These are phyloP conservation scores for Lasiodiplodia theobromae DNA, from an alignment of 2,329 filamentous ascomycete genomes.

Conservation along the genomic window DNA sequence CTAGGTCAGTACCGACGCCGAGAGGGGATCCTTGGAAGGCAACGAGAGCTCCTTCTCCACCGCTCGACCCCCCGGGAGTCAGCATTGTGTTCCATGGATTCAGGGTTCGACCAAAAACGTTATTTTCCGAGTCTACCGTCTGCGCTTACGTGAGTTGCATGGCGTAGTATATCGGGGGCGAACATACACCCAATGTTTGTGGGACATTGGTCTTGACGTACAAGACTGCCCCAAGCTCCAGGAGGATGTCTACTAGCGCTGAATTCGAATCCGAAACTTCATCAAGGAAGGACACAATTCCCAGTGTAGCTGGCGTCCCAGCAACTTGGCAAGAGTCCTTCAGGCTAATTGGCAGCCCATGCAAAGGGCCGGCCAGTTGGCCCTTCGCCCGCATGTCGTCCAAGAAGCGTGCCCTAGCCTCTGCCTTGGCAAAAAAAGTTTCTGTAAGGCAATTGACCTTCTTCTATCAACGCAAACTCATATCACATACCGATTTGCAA, in stretches of 20 bases:
- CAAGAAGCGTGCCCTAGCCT: no score
- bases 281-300: no score
- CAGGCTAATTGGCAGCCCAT: constrained; percentile 47
- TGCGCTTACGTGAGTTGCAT: no score
- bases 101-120: constrained; percentile 54
- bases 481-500: no score
- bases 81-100: constrained; percentile 62
- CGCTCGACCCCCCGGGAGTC: constrained; percentile 60
- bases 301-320: constrained; percentile 33
- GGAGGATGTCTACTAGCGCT: constrained; percentile 40
- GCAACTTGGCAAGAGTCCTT: constrained; percentile 67
- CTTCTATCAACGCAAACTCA: no score
- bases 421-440: no score
- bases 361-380: constrained; percentile 53
- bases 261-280: constrained; percentile 7
- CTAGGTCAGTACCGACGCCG: constrained; percentile 51
- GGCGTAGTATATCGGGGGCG: no score
- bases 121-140: no score
- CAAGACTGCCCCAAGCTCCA: constrained; percentile 56
- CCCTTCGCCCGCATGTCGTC: no score
- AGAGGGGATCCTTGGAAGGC: constrained; percentile 60
- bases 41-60: constrained; percentile 63
- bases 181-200: constrained; percentile 45
- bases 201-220: constrained; percentile 62
- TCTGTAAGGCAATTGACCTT: no score